phyloP scores from a whole-genome alignment of 495 filamentous ascomycete genomes.

The Sporormia fimetaria region DNA sequence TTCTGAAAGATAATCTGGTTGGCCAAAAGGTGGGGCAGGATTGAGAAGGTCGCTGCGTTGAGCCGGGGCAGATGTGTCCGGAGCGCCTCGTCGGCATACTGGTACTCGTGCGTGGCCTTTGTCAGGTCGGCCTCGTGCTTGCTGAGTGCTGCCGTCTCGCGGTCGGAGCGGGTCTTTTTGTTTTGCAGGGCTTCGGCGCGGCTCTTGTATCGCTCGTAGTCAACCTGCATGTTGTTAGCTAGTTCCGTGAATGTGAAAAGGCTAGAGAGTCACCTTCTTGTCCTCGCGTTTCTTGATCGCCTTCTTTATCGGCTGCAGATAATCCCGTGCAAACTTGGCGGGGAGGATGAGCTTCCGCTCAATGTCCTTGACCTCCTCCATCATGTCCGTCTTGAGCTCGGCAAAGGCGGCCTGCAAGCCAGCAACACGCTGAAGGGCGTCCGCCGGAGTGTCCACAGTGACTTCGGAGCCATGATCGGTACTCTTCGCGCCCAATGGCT shows the following conservation, averaged over 20 bases:
- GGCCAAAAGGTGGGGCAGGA: slow-evolving; percentile 66
- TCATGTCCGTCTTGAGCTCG: slow-evolving; percentile 63
- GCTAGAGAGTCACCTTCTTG: slow-evolving; percentile 50
- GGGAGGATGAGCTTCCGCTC: slow-evolving; percentile 64
- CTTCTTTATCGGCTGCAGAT: slow-evolving; percentile 67
- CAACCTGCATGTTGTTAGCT: slow-evolving; percentile 38
- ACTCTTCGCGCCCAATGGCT: slow-evolving; percentile 58
- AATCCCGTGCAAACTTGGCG: slow-evolving; percentile 58
- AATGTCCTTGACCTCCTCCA: slow-evolving; percentile 61
- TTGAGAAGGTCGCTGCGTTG: slow-evolving; percentile 59
- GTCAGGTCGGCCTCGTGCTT: slow-evolving; percentile 72
- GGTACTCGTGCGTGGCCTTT: slow-evolving; percentile 63
- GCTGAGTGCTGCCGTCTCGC: slow-evolving; percentile 63
- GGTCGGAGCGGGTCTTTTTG: slow-evolving; percentile 59
- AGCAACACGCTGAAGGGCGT: slow-evolving; percentile 53
- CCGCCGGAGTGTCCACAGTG: slow-evolving; percentile 50
- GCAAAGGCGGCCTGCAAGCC: slow-evolving; percentile 58
- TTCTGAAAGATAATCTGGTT: slow-evolving; percentile 75
- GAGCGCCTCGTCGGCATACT: slow-evolving; percentile 70
- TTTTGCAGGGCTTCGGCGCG: slow-evolving; percentile 58
- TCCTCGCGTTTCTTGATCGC: slow-evolving; percentile 87
- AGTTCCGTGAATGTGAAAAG: background rate
- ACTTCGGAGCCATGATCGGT: slow-evolving; percentile 37
- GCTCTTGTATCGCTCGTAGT: slow-evolving; percentile 73
- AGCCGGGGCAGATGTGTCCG: slow-evolving; percentile 64